Evolutionary conservation across 2,329 filamentous ascomycete species (phyloP).

Genomic region (Venturia pyrina): DNA sequence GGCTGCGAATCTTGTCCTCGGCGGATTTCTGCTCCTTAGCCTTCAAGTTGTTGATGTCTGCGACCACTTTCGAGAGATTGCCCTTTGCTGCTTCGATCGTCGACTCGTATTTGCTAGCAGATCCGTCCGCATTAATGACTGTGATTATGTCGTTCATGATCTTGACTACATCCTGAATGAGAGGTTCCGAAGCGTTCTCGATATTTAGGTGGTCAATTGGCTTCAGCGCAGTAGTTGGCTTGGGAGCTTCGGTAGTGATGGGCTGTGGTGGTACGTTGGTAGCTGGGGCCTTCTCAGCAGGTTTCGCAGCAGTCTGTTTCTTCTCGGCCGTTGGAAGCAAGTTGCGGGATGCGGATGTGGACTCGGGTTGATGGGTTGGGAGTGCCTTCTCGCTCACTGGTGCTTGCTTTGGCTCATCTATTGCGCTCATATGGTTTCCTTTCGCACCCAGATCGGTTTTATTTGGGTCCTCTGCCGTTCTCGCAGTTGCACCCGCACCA

Average conservation of each 20-base stretch:
- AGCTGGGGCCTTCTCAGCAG: slow-evolving; percentile 10
- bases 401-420: slow-evolving; percentile 37
- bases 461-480: background rate
- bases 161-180: slow-evolving; percentile 87
- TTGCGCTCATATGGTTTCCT: slow-evolving; percentile 53
- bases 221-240: slow-evolving; percentile 34
- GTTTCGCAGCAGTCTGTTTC: slow-evolving; percentile 17
- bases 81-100: slow-evolving; percentile 79
- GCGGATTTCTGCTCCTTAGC: slow-evolving; percentile 58
- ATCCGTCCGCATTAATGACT: slow-evolving; percentile 79
- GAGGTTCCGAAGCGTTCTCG: slow-evolving; percentile 66
- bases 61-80: slow-evolving; percentile 67
- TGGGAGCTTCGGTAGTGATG: slow-evolving; percentile 11
- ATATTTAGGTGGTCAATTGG: slow-evolving; percentile 72
- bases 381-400: slow-evolving; percentile 14
- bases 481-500: slow-evolving; percentile 60
- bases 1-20: slow-evolving; percentile 61
- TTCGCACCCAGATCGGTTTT: slow-evolving; percentile 29
- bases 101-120: slow-evolving; percentile 64
- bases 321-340: slow-evolving; percentile 20
- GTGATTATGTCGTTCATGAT: slow-evolving; percentile 95
- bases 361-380: slow-evolving; percentile 22
- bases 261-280: slow-evolving; percentile 9
- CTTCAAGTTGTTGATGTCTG: slow-evolving; percentile 68
- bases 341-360: slow-evolving; percentile 18